Percentiles rank a stretch among this genome's conserved stretches.
phyloP scores from a whole-genome alignment of 129 eudicot species.

The Saposhnikovia divaricata region DNA sequence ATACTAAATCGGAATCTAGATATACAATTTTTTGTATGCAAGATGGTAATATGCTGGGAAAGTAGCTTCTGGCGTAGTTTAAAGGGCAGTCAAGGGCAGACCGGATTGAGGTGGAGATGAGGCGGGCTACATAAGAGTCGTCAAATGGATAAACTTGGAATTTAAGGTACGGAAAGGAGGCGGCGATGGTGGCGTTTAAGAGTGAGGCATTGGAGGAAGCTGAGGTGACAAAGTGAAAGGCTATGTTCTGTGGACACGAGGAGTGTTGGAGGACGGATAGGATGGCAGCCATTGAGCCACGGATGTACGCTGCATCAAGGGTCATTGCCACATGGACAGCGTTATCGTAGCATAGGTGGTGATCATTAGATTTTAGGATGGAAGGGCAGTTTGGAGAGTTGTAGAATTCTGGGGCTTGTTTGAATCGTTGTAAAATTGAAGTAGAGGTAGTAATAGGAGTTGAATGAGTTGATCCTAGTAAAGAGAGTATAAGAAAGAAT shows the following conservation, averaged over 20 bases:
- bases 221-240: constrained; percentile 47
- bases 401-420: constrained; percentile 32
- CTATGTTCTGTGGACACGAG: constrained; percentile 42
- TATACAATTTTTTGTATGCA: constrained; percentile 32
- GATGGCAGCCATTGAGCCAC: constrained; percentile 58
- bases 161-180: constrained; percentile 38
- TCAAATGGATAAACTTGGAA: constrained; percentile 32
- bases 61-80: constrained; percentile 41
- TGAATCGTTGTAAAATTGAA: constrained; percentile 7
- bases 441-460: not conserved
- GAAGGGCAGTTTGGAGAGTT: constrained; percentile 23
- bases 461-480: not conserved
- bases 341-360: constrained; percentile 26
- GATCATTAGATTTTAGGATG: not conserved
- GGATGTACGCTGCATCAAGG: constrained; percentile 44
- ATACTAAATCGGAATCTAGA: constrained; percentile 39
- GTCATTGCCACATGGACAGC: constrained; percentile 61
- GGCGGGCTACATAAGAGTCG: constrained; percentile 25
- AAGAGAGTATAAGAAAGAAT: not conserved
- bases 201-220: constrained; percentile 26
- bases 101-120: constrained; percentile 43
- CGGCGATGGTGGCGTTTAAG: constrained; percentile 27
- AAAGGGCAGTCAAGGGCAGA: constrained; percentile 43
- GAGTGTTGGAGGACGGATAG: constrained; percentile 51
- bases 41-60: constrained; percentile 30